A percentile compares a stretch with the other conserved stretches of the same genome.
These are phyloP conservation scores for Phytophthora europaea DNA, from an alignment of 352 stramenopile genomes.

Conservation along the genomic window DNA sequence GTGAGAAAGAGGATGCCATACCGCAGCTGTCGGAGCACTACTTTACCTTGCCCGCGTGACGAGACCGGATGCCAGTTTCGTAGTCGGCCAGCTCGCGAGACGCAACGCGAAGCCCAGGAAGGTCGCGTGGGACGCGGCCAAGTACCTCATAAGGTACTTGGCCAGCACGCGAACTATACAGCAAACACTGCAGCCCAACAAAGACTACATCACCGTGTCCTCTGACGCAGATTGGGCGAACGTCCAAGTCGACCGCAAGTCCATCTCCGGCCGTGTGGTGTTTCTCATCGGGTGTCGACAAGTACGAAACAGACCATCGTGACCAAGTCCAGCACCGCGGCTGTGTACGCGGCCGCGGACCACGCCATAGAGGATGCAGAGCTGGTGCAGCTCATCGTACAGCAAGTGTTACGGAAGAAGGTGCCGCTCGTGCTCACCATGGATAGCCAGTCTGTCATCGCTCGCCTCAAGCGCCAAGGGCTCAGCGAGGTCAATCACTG, in stretches of 20 bases:
- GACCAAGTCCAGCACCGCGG: constrained; percentile 12
- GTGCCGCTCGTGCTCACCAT: constrained; percentile 3
- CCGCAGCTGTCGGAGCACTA: background rate
- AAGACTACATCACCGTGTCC: background rate
- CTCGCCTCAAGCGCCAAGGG: background rate
- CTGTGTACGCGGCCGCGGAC: constrained; percentile 9
- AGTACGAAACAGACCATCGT: constrained; percentile 24
- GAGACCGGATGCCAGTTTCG: background rate
- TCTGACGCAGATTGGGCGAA: constrained; percentile 12
- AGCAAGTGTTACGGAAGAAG: constrained; percentile 2
- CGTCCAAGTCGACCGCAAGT: constrained; percentile 11
- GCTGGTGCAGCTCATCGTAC: constrained; percentile 8
- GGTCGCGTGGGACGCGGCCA: constrained; percentile 2
- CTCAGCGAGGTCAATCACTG: constrained; percentile 7
- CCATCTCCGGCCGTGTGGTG: constrained; percentile 4
- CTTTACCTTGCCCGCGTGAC: background rate
- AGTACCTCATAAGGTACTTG: constrained; percentile 1
- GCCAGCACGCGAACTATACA: background rate
- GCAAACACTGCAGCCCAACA: background rate
- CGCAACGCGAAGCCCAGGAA: constrained; percentile 1
- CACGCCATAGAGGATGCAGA: background rate
- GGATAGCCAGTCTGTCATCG: constrained; percentile 15
- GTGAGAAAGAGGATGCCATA: background rate
- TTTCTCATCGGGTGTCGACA: constrained; percentile 2
- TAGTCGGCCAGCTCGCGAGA: background rate